Conservation (phyloP, 345 rosid species). For the Pseudoturritis turrita region DNA sequence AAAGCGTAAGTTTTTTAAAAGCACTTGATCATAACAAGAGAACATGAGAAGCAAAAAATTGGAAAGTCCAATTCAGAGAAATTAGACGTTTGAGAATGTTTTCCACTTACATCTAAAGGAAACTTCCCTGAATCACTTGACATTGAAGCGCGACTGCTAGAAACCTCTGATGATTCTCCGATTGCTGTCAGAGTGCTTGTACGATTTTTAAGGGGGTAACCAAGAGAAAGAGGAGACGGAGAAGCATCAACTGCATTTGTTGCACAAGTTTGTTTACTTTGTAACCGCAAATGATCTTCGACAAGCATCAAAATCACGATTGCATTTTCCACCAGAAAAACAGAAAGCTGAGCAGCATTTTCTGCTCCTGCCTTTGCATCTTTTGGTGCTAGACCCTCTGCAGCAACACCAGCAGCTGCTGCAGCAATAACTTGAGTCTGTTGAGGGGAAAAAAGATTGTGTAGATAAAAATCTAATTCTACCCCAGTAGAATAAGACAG, state of each 20-base stretch:
- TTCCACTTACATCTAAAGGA: slow-evolving; percentile 78
- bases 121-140: slow-evolving; percentile 67
- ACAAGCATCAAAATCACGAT: slow-evolving; percentile 98
- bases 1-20: neutral
- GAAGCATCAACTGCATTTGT: slow-evolving; percentile 48
- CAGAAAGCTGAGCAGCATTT: slow-evolving; percentile 98
- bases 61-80: neutral
- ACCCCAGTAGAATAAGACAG: slow-evolving; percentile 3
- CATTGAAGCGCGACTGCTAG: slow-evolving; percentile 52
- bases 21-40: slow-evolving; percentile 5
- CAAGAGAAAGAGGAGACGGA: slow-evolving; percentile 74
- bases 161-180: slow-evolving; percentile 54
- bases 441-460: slow-evolving; percentile 31
- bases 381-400: slow-evolving; percentile 86
- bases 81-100: slow-evolving; percentile 14
- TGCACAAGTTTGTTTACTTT: slow-evolving; percentile 78
- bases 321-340: slow-evolving; percentile 96
- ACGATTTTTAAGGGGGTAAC: slow-evolving; percentile 46
- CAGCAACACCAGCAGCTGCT: slow-evolving; percentile 99
- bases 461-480: slow-evolving; percentile 23
- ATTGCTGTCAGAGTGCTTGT: slow-evolving; percentile 38
- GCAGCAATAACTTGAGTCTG: slow-evolving; percentile 99
- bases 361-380: slow-evolving; percentile 88
- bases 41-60: neutral
- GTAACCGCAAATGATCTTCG: slow-evolving; percentile 96